Percentiles rank a stretch among this genome's conserved stretches.
Evolutionary conservation across 139 green algal genomes (phyloP).

Genomic region (Mesostigma viride): DNA sequence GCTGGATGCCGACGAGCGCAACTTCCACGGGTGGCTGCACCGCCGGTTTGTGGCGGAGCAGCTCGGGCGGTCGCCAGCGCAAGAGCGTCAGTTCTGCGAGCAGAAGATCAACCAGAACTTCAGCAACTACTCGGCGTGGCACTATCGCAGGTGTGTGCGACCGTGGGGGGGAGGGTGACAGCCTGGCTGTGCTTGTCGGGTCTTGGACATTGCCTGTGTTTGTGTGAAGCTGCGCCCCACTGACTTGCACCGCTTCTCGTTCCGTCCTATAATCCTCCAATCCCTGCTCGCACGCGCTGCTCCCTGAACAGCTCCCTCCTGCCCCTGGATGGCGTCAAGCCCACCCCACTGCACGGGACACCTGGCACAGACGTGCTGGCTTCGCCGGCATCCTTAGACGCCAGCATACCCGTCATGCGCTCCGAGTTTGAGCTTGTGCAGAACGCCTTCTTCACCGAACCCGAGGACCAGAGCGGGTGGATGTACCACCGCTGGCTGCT

Average conservation of each 20-base stretch:
- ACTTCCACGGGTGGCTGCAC: slow-evolving; percentile 94
- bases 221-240: neutral
- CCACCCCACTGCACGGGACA: no score
- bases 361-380: no score
- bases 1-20: slow-evolving; percentile 73
- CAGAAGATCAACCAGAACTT: slow-evolving; percentile 83
- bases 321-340: neutral
- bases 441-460: slow-evolving; percentile 85
- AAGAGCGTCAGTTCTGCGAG: neutral
- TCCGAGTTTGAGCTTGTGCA: slow-evolving; percentile 86
- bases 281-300: neutral
- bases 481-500: slow-evolving; percentile 83
- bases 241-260: neutral
- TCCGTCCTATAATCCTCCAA: neutral
- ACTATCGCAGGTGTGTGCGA: slow-evolving; percentile 60
- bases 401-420: no score
- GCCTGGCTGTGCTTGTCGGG: neutral
- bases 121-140: slow-evolving; percentile 94
- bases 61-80: neutral
- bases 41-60: slow-evolving; percentile 56
- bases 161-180: neutral
- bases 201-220: neutral
- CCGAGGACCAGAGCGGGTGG: slow-evolving; percentile 82
- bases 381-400: no score
- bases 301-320: slow-evolving; percentile 11